phyloP scores from a whole-genome alignment of 441 rosid genomes.

The Erysimum pusillum region DNA sequence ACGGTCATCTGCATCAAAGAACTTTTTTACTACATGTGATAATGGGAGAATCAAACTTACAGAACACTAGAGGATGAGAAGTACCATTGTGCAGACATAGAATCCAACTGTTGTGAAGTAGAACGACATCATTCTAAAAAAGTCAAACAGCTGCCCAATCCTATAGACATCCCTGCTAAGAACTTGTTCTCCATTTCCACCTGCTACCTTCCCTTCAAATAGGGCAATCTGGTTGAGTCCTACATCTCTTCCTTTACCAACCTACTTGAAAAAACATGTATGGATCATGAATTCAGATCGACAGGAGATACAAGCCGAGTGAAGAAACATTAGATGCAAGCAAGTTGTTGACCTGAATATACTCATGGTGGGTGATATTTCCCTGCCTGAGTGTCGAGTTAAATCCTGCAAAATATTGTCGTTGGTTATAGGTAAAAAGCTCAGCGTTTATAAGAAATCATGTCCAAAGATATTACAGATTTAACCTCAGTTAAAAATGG shows the following conservation, averaged over 20 bases:
- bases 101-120: conserved; percentile 95
- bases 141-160: conserved; percentile 95
- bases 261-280: conserved; percentile 57
- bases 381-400: conserved; percentile 98
- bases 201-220: conserved; percentile 98
- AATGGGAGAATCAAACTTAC: conserved; percentile 29
- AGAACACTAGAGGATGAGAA: conserved; percentile 37
- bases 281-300: conserved; percentile 39
- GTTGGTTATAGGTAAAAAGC: conserved; percentile 20
- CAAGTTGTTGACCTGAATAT: conserved; percentile 76
- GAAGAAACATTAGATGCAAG: conserved; percentile 21
- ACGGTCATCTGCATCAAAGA: conserved; percentile 89
- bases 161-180: conserved; percentile 95
- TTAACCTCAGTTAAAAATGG: not conserved
- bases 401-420: conserved; percentile 71
- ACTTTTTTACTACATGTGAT: conserved; percentile 38
- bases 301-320: conserved; percentile 30
- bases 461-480: conserved; percentile 10
- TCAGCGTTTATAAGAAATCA: conserved; percentile 13
- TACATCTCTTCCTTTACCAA: conserved; percentile 99
- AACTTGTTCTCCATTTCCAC: conserved; percentile 99
- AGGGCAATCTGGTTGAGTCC: conserved; percentile 98
- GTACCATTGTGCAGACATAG: conserved; percentile 97
- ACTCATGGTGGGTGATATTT: conserved; percentile 95
- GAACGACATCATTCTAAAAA: conserved; percentile 97